These are phyloP conservation scores for Haplosporangium sp. DNA, from an alignment of 371 early-diverging fungal genomes.

Conservation along the genomic window DNA sequence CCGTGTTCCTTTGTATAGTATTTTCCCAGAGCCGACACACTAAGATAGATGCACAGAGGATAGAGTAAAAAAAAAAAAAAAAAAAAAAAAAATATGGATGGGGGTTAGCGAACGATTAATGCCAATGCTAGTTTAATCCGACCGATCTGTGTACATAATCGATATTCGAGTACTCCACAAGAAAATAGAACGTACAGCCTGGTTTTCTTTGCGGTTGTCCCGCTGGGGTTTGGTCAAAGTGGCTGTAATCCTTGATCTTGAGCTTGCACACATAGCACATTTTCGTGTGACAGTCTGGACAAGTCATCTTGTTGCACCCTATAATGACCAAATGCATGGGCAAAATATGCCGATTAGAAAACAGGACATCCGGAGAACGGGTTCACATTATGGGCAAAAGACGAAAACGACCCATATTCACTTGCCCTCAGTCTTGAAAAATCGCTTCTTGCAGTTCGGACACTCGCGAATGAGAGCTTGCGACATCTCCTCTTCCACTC, in stretches of 20 bases:
- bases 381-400: too few species aligned
- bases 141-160: too few species aligned
- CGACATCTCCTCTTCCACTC: slow-evolving; percentile 66
- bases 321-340: background rate
- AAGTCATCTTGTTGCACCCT: slow-evolving; percentile 66
- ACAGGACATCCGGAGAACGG: too few species aligned
- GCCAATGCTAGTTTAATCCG: too few species aligned
- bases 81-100: too few species aligned
- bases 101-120: background rate
- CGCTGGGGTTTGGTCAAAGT: slow-evolving; percentile 55
- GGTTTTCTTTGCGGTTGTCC: slow-evolving; percentile 6
- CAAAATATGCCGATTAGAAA: background rate
- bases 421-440: slow-evolving; percentile 55
- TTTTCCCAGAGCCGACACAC: slow-evolving; percentile 62
- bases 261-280: slow-evolving; percentile 63
- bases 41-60: background rate
- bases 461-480: slow-evolving; percentile 64
- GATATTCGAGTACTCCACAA: background rate
- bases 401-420: background rate
- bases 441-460: slow-evolving; percentile 57
- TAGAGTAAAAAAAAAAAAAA: too few species aligned
- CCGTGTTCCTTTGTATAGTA: slow-evolving; percentile 48
- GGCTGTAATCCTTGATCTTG: slow-evolving; percentile 58
- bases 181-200: slow-evolving; percentile 20
- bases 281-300: slow-evolving; percentile 45